A percentile compares a stretch with the other conserved stretches of the same genome.
These are phyloP conservation scores for Phaseolus lunatus DNA, from an alignment of 306 rosid genomes.

Conservation along the genomic window DNA sequence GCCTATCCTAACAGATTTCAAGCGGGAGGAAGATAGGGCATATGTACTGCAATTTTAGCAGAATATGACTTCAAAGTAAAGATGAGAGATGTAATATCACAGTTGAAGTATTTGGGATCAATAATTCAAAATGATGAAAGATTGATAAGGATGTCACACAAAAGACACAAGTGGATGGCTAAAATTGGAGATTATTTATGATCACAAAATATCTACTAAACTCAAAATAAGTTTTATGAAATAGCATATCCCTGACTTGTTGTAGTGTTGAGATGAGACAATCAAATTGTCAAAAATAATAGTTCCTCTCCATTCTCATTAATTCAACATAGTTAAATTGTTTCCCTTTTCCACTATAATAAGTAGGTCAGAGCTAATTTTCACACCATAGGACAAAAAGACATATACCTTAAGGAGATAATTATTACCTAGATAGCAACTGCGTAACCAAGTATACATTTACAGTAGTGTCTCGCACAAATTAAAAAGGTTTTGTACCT, in stretches of 20 bases:
- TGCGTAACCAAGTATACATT: conserved; percentile 4
- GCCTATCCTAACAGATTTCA: no score
- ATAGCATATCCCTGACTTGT: background rate
- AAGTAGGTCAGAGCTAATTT: background rate
- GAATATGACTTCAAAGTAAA: background rate
- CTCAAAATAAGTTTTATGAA: background rate
- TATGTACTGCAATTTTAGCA: background rate
- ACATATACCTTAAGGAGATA: background rate
- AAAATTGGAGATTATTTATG: no score
- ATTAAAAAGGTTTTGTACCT: no score
- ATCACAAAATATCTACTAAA: no score
- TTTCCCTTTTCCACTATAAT: conserved; percentile 10
- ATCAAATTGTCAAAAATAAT: background rate
- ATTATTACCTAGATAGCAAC: background rate
- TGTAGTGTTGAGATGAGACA: conserved; percentile 10
- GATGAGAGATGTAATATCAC: background rate
- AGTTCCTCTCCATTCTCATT: background rate
- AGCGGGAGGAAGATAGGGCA: no score
- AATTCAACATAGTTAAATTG: background rate
- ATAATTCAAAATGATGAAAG: background rate
- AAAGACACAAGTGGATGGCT: background rate
- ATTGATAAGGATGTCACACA: no score
- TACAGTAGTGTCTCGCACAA: background rate
- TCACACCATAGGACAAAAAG: background rate
- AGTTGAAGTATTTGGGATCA: no score